Base-by-base conservation (phyloP, 75 land plant genomes). In the Isoetes taiwanensis region DNA sequence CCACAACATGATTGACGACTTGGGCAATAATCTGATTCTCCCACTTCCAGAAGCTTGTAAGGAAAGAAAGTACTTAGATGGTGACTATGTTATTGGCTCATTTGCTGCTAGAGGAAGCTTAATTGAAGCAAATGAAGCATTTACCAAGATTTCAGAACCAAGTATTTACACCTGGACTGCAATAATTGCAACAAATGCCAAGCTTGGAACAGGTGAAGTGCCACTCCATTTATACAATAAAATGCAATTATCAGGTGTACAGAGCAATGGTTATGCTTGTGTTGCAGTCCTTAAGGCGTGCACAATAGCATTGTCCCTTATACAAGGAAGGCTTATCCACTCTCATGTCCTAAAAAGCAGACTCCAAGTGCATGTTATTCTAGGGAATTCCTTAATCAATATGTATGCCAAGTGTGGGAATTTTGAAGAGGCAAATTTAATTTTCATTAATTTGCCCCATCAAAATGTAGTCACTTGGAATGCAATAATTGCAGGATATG, bases 321-420 rank as follows among this genome's bases (percentile, higher is more conserved):
- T 31, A 14, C 42, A 41, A 2, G 81, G 81, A 33, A 70, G 38
- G 55, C 65, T 69, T 30, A 54, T 75, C 62, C 78, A 75, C 39
- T 66, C 48, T 3, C 43, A 57, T 19, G 30, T 78, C 19, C 32
- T 64, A 28, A 66, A 52, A 9, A 11, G 20, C 1, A 38, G 34
- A 30, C 42, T 66, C 23, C 50, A 38, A 6, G 30, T 39, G 25
- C 62, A 66, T 63, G 63, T 53, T 10, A 60, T 64, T 39, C 43
- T 73, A 0, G 32, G 65, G 25, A 81, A 67, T 57, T 54, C 78
- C 33, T 39, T 81, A 43, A 31, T 66, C 50, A 66, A 63, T 42
- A 37, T 73, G 58, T 80, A 80, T 67, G 77, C 69, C 1, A 68
- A 74, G 34, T 64, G 78, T 59, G 84, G 75, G 10, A 38, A 6